Evolutionary conservation across 2,329 filamentous ascomycete species (phyloP), one percentile per base, ranked within the genome.

Genomic region (Tolypocladium album): DNA sequence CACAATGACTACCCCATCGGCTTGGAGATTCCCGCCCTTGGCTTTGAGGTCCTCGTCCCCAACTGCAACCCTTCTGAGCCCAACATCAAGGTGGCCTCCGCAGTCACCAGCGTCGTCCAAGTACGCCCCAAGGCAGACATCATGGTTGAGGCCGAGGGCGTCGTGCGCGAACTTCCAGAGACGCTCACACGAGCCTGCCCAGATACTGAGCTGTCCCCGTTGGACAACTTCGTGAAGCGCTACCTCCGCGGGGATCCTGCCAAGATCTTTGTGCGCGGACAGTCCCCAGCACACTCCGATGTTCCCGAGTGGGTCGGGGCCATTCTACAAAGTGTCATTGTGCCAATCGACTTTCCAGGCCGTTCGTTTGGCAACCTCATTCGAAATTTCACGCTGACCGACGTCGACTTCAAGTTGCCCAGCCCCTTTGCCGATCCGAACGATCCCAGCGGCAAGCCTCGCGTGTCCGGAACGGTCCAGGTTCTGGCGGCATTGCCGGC

Each of bases 371-470:
- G 92, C 64, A 86, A 89, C 64, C 76, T 96, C 20, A 88, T 99
- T 70, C 88, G 87, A 66, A 93, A 94, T 66, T 97, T 97, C 70
- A 89, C 91, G 27, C 77, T 97, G 64, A 85, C 86, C 2, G 84
- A 97, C 69, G 90, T 95, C 47, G 86, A 95, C 67, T 96, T 99
- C 72, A 85, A 84, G 56, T 77, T 99, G 55, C 94, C 94, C 0
- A 85, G 92, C 67, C 88, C 90, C 0, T 83, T 88, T 67, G 90
- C 91, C 2, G 86, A 92, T 22, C 89, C 90, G 0, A 84, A 82
- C 60, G 84, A 87, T 13, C 89, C 90, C 0, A 84, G 87, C 57
- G 80, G 88, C 4, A 84, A 88, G 59, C 92, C 92, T 12, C 86
- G 83, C 59, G 86, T 99, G 20, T 96, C 91, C 38, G 92, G 92